Evolutionary conservation across 1,284 basidiomycete genomes (phyloP), one percentile per base, ranked within the genome.

Genomic region (Neonothopanus nambi): DNA sequence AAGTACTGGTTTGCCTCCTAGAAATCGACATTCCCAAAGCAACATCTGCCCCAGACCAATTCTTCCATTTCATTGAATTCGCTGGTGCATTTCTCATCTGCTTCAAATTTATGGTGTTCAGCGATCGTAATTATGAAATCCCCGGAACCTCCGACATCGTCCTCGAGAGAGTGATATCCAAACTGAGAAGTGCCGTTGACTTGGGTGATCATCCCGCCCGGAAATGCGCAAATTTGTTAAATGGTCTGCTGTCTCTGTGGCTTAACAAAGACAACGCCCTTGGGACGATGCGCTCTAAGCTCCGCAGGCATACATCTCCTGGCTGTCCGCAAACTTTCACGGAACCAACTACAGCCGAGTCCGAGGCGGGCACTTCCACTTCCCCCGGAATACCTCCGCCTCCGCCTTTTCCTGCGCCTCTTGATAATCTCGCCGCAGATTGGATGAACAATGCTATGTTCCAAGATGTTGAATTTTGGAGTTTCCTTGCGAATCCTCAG

Each of bases 31-130:
- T 18, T 23, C 20, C 24, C 18, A 42, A 38, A 9, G 30, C 50
- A 21, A 18, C 20, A 4, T 38, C 35, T 12, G 37, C 48, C 2
- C 53, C 53, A 21, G 53, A 55, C 26, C n/a, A 48, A 18, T 21
- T 50, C 6, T 55, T 55, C 42, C 35, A 45, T 8, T 26, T 50
- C 11, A 50, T 50, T 11, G 18, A 40, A 38, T 36, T 50, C n/a
- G 47, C 26, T 30, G 48, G 38, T 26, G 15, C 37, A 15, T 35
- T 50, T 36, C 24, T 39, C 5, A 40, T 49, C n/a, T 43, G 40
- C 24, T 46, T 55, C 20, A 55, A 55, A 39, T 50, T 50, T 36
- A 45, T 51, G 20, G n/a, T 55, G n/a, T 46, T 39, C 8, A 50
- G 50, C 36, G 41, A 48, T 7, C 15, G 15, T 11, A 35, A 40